phyloP scores from a whole-genome alignment of 768 basidiomycete genomes.

The Agaricus sinodeliciosus region DNA sequence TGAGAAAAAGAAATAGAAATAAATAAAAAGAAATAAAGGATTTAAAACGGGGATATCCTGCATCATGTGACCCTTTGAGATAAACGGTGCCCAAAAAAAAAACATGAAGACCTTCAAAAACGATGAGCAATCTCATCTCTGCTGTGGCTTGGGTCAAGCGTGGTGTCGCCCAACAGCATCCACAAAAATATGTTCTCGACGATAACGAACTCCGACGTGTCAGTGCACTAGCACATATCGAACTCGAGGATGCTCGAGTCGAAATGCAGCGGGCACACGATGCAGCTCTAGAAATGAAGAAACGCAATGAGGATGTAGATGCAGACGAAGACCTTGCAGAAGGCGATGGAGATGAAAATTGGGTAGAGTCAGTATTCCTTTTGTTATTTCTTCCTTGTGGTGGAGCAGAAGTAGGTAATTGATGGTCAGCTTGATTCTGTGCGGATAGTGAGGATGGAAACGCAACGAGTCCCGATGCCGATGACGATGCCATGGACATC shows the following conservation, averaged over 20 bases:
- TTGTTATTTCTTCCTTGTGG: slow-evolving; percentile 3
- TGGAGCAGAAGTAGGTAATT: slow-evolving; percentile 6
- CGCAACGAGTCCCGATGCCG: slow-evolving; percentile 49
- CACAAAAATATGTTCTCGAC: slow-evolving; percentile 84
- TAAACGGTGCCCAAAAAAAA: not conserved
- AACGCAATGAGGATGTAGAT: slow-evolving; percentile 55
- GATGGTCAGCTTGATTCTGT: slow-evolving; percentile 15
- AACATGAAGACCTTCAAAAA: not conserved
- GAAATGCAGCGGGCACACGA: slow-evolving; percentile 81
- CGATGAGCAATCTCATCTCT: slow-evolving; percentile 74
- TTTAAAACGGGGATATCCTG: no score
- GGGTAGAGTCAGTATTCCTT: slow-evolving; percentile 78
- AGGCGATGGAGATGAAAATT: slow-evolving; percentile 46
- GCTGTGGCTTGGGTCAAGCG: slow-evolving; percentile 75
- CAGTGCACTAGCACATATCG: slow-evolving; percentile 77
- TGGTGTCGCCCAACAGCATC: slow-evolving; percentile 69
- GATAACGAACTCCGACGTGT: slow-evolving; percentile 87
- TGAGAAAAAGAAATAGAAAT: no score
- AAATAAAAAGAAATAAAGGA: no score
- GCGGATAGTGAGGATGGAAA: slow-evolving; percentile 32
- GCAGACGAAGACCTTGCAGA: slow-evolving; percentile 46
- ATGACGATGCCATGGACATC: slow-evolving; percentile 58
- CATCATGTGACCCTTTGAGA: not conserved
- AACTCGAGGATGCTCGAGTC: slow-evolving; percentile 83
- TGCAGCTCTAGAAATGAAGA: slow-evolving; percentile 66